Conservation (phyloP, 2,329 filamentous ascomycete species). For the Penicillium thymicola region DNA sequence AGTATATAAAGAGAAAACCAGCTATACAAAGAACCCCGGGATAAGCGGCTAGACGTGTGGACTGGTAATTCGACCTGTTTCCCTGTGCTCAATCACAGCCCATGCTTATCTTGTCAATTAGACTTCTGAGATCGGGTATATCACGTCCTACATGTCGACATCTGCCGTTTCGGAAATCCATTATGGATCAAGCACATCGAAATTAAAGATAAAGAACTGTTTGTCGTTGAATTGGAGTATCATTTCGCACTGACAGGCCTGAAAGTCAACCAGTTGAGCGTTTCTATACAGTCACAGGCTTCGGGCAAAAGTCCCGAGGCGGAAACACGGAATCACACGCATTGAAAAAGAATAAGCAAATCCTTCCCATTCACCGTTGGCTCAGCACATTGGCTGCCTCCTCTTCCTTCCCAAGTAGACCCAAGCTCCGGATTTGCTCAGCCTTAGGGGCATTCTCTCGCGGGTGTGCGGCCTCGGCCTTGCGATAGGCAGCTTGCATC, state of each 20-base stretch:
- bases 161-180: neutral
- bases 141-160: neutral
- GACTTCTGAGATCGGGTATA: neutral
- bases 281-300: slow-evolving; percentile 37
- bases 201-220: neutral
- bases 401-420: slow-evolving; percentile 78
- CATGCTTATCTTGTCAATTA: neutral
- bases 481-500: slow-evolving; percentile 81
- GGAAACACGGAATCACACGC: slow-evolving; percentile 29
- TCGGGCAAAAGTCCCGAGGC: slow-evolving; percentile 20
- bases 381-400: slow-evolving; percentile 62
- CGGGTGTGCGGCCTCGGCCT: slow-evolving; percentile 69
- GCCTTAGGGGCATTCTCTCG: slow-evolving; percentile 78
- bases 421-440: slow-evolving; percentile 82
- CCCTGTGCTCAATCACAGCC: neutral
- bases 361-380: slow-evolving; percentile 21
- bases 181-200: neutral
- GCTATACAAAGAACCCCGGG: neutral
- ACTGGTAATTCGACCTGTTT: neutral
- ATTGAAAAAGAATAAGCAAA: slow-evolving; percentile 27
- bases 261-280: slow-evolving; percentile 21
- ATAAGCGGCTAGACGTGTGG: neutral
- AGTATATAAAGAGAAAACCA: neutral
- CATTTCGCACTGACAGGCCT: slow-evolving; percentile 23
- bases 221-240: slow-evolving; percentile 26